phyloP scores from a whole-genome alignment of 805 yeast genomes.

The Wickerhamomyces bisporus region DNA sequence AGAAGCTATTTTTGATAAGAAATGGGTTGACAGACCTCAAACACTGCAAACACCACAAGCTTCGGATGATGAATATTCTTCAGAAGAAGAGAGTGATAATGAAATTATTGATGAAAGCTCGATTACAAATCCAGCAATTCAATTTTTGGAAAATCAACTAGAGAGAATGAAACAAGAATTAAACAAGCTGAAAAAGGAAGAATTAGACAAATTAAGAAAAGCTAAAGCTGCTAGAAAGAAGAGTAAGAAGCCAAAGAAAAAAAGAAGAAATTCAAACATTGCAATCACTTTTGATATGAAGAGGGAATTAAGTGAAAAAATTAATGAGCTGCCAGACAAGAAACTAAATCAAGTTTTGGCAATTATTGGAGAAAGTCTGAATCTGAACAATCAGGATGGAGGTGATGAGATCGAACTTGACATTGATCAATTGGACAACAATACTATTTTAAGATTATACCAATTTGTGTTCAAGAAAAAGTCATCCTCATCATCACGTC shows the following conservation, averaged over 20 bases:
- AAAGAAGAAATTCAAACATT: constrained; percentile 24
- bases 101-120: constrained; percentile 56
- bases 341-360: constrained; percentile 78
- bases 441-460: constrained; percentile 77
- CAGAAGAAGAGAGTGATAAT: constrained; percentile 45
- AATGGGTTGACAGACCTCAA: constrained; percentile 83
- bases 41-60: constrained; percentile 37
- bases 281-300: constrained; percentile 91
- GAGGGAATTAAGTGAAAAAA: constrained; percentile 83
- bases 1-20: constrained; percentile 79
- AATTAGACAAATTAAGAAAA: constrained; percentile 58
- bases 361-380: constrained; percentile 77
- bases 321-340: constrained; percentile 70
- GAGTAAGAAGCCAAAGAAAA: constrained; percentile 30
- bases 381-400: constrained; percentile 44
- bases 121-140: constrained; percentile 84
- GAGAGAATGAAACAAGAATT: constrained; percentile 81
- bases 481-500: constrained; percentile 6
- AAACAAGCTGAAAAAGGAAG: constrained; percentile 74
- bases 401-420: constrained; percentile 94
- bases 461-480: constrained; percentile 64
- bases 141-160: constrained; percentile 81
- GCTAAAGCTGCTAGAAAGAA: constrained; percentile 49
- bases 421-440: constrained; percentile 85
- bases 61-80: constrained; percentile 29